phyloP scores from a whole-genome alignment of 1,284 basidiomycete species.

The Pisolithus thermaeus region DNA sequence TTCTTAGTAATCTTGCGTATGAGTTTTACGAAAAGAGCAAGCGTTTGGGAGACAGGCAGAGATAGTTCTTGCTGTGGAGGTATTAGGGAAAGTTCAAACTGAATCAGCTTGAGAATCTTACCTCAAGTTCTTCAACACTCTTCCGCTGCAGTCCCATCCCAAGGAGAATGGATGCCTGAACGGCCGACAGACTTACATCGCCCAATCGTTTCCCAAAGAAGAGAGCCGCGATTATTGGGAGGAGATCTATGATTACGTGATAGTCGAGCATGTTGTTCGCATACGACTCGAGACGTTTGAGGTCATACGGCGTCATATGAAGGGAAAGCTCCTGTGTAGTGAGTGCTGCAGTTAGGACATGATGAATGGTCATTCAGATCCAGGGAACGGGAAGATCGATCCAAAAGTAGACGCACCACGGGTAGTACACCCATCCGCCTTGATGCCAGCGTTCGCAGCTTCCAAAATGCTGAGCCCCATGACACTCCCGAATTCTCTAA shows the following conservation, averaged over 20 bases:
- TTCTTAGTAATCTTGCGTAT: constrained; percentile 81
- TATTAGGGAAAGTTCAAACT: not conserved
- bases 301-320: constrained; percentile 86
- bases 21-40: constrained; percentile 91
- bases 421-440: constrained; percentile 37
- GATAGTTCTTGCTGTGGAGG: constrained; percentile 65
- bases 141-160: constrained; percentile 92
- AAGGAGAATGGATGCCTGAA: constrained; percentile 86
- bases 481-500: constrained; percentile 88
- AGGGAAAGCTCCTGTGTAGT: constrained; percentile 66
- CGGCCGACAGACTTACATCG: constrained; percentile 64
- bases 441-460: constrained; percentile 69
- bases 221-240: constrained; percentile 75
- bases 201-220: constrained; percentile 82
- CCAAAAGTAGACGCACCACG: constrained; percentile 32
- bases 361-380: not conserved
- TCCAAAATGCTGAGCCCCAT: constrained; percentile 87
- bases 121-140: constrained; percentile 85
- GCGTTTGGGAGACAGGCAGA: constrained; percentile 79
- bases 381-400: not conserved
- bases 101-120: constrained; percentile 24
- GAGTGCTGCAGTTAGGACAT: constrained; percentile 36
- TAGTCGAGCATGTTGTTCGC: constrained; percentile 96
- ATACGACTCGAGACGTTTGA: constrained; percentile 94
- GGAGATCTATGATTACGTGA: constrained; percentile 90